A percentile compares a stretch with the other conserved stretches of the same genome.
Conservation (phyloP, 352 stramenopile genomes). For the Vaucheria bursata region DNA sequence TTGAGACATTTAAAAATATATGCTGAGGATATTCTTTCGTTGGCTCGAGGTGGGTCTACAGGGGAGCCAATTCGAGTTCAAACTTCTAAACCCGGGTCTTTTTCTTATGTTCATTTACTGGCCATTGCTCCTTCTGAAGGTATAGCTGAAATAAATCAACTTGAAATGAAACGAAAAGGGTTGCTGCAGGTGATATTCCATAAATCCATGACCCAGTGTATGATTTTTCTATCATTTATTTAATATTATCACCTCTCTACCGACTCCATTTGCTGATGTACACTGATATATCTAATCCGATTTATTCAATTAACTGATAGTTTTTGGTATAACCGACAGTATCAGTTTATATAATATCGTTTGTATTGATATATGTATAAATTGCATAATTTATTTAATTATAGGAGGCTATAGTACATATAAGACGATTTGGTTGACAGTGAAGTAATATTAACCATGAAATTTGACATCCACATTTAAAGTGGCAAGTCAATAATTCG, state of each 20-base stretch:
- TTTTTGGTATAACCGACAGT: neutral
- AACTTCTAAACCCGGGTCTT: neutral
- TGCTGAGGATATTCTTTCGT: conserved; percentile 33
- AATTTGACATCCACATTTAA: too few species aligned
- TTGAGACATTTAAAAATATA: conserved; percentile 33
- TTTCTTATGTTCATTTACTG: conserved; percentile 14
- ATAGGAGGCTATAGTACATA: too few species aligned
- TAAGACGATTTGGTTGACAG: too few species aligned
- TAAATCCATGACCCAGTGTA: neutral
- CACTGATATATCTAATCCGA: neutral
- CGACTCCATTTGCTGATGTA: neutral
- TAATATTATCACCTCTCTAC: neutral
- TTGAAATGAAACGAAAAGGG: conserved; percentile 34
- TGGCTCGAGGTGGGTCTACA: conserved; percentile 15
- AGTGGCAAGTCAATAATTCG: too few species aligned
- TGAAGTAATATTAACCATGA: too few species aligned
- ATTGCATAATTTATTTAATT: too few species aligned
- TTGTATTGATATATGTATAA: too few species aligned
- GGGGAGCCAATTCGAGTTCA: conserved; percentile 15
- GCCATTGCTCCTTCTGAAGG: conserved; percentile 19
- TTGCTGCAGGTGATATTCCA: conserved; percentile 12
- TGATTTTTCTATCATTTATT: neutral
- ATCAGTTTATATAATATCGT: neutral
- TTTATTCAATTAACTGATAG: neutral
- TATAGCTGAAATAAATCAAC: conserved; percentile 14